A percentile compares a stretch with the other conserved stretches of the same genome.
Conservation (phyloP, 2,329 filamentous ascomycete species). For the Amylocarpus encephaloides region DNA sequence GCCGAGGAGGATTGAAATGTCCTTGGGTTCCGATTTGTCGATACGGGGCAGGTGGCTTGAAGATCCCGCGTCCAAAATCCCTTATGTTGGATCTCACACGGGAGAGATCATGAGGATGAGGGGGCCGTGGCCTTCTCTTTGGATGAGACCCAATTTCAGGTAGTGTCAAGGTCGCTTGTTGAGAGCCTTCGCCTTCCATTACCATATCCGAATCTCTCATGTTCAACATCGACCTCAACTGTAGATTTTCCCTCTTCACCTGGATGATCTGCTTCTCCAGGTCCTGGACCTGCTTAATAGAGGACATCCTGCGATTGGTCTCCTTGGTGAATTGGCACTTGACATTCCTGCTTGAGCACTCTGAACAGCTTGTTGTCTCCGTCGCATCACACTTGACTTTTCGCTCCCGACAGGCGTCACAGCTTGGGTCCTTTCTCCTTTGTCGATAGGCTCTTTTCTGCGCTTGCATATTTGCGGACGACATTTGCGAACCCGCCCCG, state of each 20-base stretch:
- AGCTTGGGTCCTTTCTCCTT: constrained; percentile 89
- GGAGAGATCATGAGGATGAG: constrained; percentile 61
- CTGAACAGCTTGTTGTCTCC: constrained; percentile 91
- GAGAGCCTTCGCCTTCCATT: constrained; percentile 26
- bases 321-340: constrained; percentile 99
- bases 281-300: constrained; percentile 98
- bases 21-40: constrained; percentile 46
- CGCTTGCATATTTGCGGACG: constrained; percentile 51
- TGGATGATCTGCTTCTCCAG: constrained; percentile 84
- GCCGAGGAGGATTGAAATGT: constrained; percentile 47
- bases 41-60: constrained; percentile 68
- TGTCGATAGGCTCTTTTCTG: constrained; percentile 95
- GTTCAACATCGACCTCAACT: constrained; percentile 59
- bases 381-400: constrained; percentile 92
- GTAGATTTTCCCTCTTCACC: constrained; percentile 72
- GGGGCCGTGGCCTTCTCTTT: constrained; percentile 59
- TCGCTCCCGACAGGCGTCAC: constrained; percentile 87
- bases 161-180: constrained; percentile 47
- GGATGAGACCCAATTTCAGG: constrained; percentile 62
- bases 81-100: constrained; percentile 67
- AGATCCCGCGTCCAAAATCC: constrained; percentile 68
- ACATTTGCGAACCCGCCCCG: constrained; percentile 31
- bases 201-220: constrained; percentile 40
- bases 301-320: constrained; percentile 97
- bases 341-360: constrained; percentile 93